Percentiles rank a stretch among this genome's conserved stretches.
Conservation (phyloP, 1,139 yeast species). For the Lodderomyces oxycetoniae region DNA sequence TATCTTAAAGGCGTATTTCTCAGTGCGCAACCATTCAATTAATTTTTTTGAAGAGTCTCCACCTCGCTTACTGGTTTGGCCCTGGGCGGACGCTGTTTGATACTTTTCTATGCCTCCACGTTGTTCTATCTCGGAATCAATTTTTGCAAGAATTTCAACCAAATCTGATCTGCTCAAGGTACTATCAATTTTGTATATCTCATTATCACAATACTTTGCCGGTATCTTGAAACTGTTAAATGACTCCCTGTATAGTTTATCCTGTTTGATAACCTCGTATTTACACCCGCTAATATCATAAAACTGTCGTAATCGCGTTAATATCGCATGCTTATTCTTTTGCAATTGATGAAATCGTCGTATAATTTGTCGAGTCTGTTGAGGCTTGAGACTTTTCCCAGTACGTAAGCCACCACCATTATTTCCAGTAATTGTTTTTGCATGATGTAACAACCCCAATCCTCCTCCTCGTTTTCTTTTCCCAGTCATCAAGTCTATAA, state of each 20-base stretch:
- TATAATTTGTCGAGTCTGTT: constrained; percentile 60
- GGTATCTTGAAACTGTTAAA: constrained; percentile 9
- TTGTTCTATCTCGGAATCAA: constrained; percentile 54
- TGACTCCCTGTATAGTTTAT: constrained; percentile 4
- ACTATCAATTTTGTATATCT: constrained; percentile 21
- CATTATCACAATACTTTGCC: constrained; percentile 13
- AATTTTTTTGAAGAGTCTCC: constrained; percentile 84
- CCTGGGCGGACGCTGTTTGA: constrained; percentile 83
- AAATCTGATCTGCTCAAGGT: constrained; percentile 16
- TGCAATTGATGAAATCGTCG: constrained; percentile 63
- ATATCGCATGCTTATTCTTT: constrained; percentile 42
- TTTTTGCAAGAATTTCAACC: constrained; percentile 39
- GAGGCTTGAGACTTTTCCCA: constrained; percentile 52
- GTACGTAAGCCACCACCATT: constrained; percentile 4
- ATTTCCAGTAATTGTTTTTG: constrained; percentile 29
- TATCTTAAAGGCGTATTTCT: constrained; percentile 13
- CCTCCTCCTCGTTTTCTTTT: constrained; percentile 8
- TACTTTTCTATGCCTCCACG: constrained; percentile 72
- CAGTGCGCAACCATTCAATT: constrained; percentile 56
- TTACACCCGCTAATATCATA: not conserved
- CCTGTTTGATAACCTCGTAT: constrained; percentile 18
- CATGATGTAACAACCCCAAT: constrained; percentile 21
- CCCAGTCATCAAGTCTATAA: not conserved
- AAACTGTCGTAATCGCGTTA: constrained; percentile 19
- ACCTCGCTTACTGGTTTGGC: constrained; percentile 73